Evolutionary conservation across 169 alveolate species (phyloP), one percentile per base, ranked within the genome.

Genomic region (Plasmodium inui): DNA sequence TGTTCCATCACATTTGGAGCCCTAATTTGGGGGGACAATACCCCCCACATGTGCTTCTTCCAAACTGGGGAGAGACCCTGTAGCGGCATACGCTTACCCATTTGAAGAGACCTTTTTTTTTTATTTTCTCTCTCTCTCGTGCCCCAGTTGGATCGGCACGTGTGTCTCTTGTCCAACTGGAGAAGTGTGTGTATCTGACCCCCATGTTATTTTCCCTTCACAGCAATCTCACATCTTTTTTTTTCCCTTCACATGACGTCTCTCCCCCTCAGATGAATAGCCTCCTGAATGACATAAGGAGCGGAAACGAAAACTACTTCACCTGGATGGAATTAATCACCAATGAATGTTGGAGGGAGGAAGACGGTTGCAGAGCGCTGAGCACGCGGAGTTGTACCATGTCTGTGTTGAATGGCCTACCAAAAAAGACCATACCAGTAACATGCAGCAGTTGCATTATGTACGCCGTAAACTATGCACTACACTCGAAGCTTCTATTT

Each of bases 311-410:
- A 6, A 85, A 39, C 19, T 85, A 85, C 22, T 74, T 85, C 39
- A 85, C 30, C 7, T 85, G 93, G 93, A n/a, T 85, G 14, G 41
- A 85, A n/a, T 78, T 85, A 85, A 85, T 85, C 34, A 50, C 9
- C 9, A 73, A 73, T 17, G 86, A 85, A 30, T 85, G 93, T n/a
- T 85, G 93, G 93, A 44, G 80, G 0, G 32, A 50, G 39, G 81
- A 28, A 53, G 50, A 85, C 14, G 41, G 67, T 1, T 85, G 93
- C 32, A 39, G 30, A 74, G 28, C 37, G 9, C 37, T 85, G 79
- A 74, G 53, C 17, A 8, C 86, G 6, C 19, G 78, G 28, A 85
- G 41, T 2, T 85, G 93, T 26, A 9, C 83, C 5, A 19, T 85
- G 44, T 32, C 93, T 46, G 76, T 53, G 22, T 34, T 85, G 41